Evolutionary conservation across 2,329 filamentous ascomycete species (phyloP).

Genomic region (Paraphoma sp.): DNA sequence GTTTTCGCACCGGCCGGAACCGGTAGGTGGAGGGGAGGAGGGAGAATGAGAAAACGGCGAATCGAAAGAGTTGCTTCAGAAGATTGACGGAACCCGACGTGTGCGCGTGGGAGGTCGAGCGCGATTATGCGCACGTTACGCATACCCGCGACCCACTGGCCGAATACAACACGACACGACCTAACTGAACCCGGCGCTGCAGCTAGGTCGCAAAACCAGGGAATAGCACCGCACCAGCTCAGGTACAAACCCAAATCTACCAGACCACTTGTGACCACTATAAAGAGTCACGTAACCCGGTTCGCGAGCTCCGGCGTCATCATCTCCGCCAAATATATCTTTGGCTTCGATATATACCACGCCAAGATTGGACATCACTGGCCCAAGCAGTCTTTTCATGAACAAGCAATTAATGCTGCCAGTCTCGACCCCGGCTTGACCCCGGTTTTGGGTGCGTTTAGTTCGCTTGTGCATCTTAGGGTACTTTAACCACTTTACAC

Average conservation of each 20-base stretch:
- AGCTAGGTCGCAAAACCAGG: no score
- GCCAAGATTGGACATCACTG: background rate
- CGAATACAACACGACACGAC: no score
- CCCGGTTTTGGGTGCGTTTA: constrained; percentile 7
- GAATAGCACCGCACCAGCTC: no score
- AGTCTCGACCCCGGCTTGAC: constrained; percentile 4
- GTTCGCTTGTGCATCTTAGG: constrained; percentile 9
- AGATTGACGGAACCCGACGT: no score
- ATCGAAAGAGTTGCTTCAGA: no score
- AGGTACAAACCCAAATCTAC: background rate
- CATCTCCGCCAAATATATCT: constrained; percentile 5
- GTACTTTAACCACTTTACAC: constrained; percentile 29
- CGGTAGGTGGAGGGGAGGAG: constrained; percentile 59
- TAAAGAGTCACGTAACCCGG: background rate
- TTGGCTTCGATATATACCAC: background rate
- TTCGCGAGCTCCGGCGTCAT: background rate
- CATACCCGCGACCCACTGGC: no score
- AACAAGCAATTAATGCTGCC: constrained; percentile 14
- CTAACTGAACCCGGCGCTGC: no score
- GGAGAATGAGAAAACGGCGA: constrained; percentile 11
- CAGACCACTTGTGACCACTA: background rate
- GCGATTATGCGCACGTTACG: no score
- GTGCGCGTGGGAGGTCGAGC: no score
- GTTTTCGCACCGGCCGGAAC: constrained; percentile 85
- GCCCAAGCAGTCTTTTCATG: constrained; percentile 13